Evolutionary conservation across 345 rosid genomes (phyloP), one percentile per base, ranked within the genome.

Genomic region (Erucastrum elatum): DNA sequence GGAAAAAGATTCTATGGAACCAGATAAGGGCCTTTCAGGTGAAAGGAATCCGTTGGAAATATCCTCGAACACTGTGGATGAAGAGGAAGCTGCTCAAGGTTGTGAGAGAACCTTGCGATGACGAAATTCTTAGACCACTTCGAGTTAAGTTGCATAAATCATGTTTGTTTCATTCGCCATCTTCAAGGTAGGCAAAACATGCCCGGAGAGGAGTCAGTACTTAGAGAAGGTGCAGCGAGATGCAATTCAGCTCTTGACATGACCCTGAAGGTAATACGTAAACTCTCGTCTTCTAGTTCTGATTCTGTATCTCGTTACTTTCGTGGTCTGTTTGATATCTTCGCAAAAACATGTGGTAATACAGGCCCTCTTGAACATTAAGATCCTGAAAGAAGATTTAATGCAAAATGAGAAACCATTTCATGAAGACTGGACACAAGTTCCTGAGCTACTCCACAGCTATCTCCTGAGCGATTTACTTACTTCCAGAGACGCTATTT

Each of bases 301-400:
- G 15, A 60, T 60, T 26, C 64, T 26, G 64, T 21, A 21, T 21
- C 21, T 21, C 21, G 21, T 21, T 21, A 21, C 21, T 21, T 21
- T 21, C 21, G 21, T 21, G 21, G 21, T 21, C 21, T 60, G 21
- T 53, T 63, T 60, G 68, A 34, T 9, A 21, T 25, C 30, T 21
- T 56, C 12, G 12, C 5, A 21, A 56, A 56, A 58, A 21, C 31
- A 58, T 77, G 10, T 63, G 63, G 27, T 39, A 53, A 4, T 64
- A 44, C 71, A 77, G 81, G 66, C 72, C 34, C 71, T 71, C 15
- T 77, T 30, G 6, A 64, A 56, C 46, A 64, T 64, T 53, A 64
- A 64, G 17, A 31, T 27, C 41, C 75, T 71, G 13, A 29, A 56
- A 71, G 71, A 77, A 8, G 39, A 77, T 64, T 35, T 59, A 12